Conservation (phyloP, 352 stramenopile species). For the Phytophthora sp. region DNA sequence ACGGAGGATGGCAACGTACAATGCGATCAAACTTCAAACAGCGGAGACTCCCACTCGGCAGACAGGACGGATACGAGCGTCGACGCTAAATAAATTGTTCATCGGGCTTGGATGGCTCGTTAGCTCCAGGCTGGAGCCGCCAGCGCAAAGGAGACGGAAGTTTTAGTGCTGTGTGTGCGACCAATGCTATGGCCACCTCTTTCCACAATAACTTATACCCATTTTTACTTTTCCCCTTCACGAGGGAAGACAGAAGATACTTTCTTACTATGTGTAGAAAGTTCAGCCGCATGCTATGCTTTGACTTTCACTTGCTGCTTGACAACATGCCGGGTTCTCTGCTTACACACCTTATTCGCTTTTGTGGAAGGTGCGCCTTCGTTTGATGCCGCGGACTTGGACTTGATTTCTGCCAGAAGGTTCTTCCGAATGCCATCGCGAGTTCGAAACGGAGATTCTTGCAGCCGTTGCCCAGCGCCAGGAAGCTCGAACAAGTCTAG, state of each 20-base stretch:
- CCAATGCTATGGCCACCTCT: too few species aligned
- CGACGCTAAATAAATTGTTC: constrained; percentile 14
- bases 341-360: constrained; percentile 10
- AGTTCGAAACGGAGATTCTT: constrained; percentile 60
- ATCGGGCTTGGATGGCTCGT: not conserved
- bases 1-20: not conserved
- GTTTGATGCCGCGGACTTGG: constrained; percentile 14
- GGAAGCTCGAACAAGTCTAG: constrained; percentile 69
- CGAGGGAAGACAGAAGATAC: too few species aligned
- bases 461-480: constrained; percentile 23
- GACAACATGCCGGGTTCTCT: constrained; percentile 8
- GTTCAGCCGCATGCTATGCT: not conserved
- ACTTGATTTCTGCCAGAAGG: constrained; percentile 53
- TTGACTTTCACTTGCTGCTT: constrained; percentile 23
- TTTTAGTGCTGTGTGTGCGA: too few species aligned
- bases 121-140: too few species aligned
- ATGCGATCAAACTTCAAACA: not conserved
- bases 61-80: constrained; percentile 2
- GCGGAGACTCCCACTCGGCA: not conserved
- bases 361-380: constrained; percentile 8
- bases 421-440: constrained; percentile 58
- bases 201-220: too few species aligned
- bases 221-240: too few species aligned
- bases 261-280: not conserved
- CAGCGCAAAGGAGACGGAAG: too few species aligned